Evolutionary conservation across 371 early-diverging fungal genomes (phyloP).

Genomic region (Cladochytrium tenue): DNA sequence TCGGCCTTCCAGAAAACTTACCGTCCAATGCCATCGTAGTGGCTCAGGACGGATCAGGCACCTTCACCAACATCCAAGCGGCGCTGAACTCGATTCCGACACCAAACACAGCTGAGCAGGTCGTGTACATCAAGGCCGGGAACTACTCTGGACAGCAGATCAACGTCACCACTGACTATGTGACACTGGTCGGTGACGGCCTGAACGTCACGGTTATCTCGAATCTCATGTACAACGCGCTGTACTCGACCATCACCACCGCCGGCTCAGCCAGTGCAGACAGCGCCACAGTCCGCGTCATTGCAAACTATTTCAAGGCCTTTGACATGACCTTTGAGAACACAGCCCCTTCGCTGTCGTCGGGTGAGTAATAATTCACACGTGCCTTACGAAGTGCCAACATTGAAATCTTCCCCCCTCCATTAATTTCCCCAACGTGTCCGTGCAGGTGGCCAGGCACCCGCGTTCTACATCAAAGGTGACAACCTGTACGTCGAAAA

Average conservation of each 20-base stretch:
- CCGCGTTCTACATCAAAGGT: not conserved
- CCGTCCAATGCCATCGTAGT: not conserved
- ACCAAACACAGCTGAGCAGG: not conserved
- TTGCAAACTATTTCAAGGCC: not conserved
- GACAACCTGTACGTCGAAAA: slow-evolving; percentile 1
- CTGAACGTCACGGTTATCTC: not conserved
- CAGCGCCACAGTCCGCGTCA: not conserved
- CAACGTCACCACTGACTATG: not conserved
- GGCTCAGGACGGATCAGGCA: not conserved
- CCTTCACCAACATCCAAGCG: not conserved
- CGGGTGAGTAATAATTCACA: too few species aligned
- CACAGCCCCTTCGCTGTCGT: not conserved
- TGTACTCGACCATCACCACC: not conserved
- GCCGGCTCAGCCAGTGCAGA: not conserved
- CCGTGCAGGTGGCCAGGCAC: not conserved
- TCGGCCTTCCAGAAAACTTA: not conserved
- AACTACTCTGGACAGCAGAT: not conserved
- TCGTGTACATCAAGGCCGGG: not conserved
- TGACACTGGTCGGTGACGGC: not conserved
- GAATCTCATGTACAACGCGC: not conserved
- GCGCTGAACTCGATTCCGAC: not conserved
- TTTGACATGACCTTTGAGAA: slow-evolving; percentile 1
- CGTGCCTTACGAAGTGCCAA: too few species aligned
- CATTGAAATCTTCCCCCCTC: too few species aligned
- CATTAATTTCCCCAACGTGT: too few species aligned